Base-by-base conservation (phyloP, 768 basidiomycete species). In the Lentinula guzmanii region DNA sequence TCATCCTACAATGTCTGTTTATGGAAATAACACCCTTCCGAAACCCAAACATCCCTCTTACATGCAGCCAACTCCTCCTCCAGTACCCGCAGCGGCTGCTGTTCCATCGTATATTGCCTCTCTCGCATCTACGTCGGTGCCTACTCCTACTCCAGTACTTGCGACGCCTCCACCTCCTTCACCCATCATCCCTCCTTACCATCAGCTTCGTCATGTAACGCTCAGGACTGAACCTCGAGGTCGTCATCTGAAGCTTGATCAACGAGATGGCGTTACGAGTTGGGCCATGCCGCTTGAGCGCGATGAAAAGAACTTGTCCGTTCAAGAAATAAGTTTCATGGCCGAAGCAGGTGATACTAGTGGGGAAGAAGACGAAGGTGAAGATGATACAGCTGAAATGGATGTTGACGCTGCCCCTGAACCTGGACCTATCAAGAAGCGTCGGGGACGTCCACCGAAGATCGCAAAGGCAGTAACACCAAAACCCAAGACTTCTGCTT, bases 261-360 rank as follows among this genome's bases (percentile, higher is more conserved):
- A 84, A 60, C 77, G 77, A 46, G 88, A 91, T 57, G 89, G 90
- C 4, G 91, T 93, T 52, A 84, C 81, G 68, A 82, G 74, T 39
- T 93, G 91, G 91, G 82, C 84, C 4, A 75, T 91, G 70, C 79
- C 85, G 52, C 77, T 92, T 37, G 75, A 76, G 9, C 75, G 76
- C 1, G 79, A 77, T 8, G 91, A 93, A 68, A 79, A 79, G 3
- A 78, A 77, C 2, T 57, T 93, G 16, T 70, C 79, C 61, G 69
- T 93, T 41, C 75, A 75, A 48, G 79, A 83, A 59, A 74, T 90
- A 52, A 73, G 72, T 21, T 86, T 86, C 59, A 64, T 84, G 58
- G 76, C 76, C 33, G 82, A 81, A 11, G 84, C 84, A 18, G 88
- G 87, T 11, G 85, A 81, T 37, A 83, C 83, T 31, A 82, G 80